Evolutionary conservation across 1,139 yeast species (phyloP).

Genomic region (Lodderomyces margitis): DNA sequence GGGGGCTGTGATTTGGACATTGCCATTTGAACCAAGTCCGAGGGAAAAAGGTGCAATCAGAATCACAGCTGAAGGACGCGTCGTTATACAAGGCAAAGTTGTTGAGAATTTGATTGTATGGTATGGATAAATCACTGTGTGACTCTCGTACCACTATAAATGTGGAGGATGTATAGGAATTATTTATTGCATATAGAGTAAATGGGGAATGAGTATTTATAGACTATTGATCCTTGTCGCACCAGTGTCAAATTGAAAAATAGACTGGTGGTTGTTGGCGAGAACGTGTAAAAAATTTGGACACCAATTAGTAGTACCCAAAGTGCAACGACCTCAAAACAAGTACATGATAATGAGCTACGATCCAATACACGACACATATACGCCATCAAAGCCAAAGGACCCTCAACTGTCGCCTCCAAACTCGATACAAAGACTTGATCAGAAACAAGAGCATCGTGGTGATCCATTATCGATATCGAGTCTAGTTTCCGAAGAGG

Average conservation of each 20-base stretch:
- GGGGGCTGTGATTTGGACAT: conserved; percentile 29
- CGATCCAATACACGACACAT: conserved; percentile 34
- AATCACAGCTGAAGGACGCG: conserved; percentile 27
- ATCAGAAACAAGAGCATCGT: conserved; percentile 2
- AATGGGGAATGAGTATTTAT: not conserved
- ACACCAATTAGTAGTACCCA: no score
- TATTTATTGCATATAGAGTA: not conserved
- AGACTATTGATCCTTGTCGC: not conserved
- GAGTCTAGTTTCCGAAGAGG: conserved; percentile 11
- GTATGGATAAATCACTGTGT: conserved; percentile 13
- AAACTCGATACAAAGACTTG: conserved; percentile 5
- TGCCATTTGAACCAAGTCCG: conserved; percentile 20
- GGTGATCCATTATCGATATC: conserved; percentile 15
- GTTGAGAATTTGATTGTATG: conserved; percentile 38
- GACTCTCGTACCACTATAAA: no score
- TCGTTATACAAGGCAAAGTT: conserved; percentile 31
- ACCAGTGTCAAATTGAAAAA: not conserved
- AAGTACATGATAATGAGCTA: conserved; percentile 23
- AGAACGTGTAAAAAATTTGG: no score
- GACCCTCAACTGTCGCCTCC: conserved; percentile 8
- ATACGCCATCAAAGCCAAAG: conserved; percentile 13
- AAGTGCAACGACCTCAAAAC: not conserved
- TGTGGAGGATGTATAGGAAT: not conserved
- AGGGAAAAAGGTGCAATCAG: conserved; percentile 16
- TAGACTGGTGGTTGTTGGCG: no score